Evolutionary conservation across 2,329 filamentous ascomycete genomes (phyloP).

Genomic region (Venturia oleaginea): DNA sequence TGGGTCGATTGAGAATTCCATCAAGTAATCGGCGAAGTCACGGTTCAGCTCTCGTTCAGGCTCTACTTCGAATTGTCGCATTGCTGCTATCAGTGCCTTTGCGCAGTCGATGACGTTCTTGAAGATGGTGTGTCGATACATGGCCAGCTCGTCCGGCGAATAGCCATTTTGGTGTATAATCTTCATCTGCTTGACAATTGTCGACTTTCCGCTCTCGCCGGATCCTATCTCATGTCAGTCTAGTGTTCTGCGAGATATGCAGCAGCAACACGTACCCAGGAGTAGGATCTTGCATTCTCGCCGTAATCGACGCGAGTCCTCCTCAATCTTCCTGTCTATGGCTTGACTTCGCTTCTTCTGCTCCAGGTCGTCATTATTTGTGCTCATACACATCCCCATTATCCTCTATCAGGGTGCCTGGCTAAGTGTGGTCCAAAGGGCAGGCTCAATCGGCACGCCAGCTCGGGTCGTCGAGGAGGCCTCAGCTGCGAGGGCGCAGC

Average conservation of each 20-base stretch:
- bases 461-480: constrained; percentile 3
- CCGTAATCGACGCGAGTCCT: constrained; percentile 84
- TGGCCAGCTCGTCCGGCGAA: constrained; percentile 81
- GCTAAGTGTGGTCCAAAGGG: constrained; percentile 1
- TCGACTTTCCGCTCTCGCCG: constrained; percentile 97
- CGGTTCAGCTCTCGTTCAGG: constrained; percentile 63
- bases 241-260: background rate
- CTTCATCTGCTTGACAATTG: constrained; percentile 99
- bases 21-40: constrained; percentile 67
- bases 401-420: background rate
- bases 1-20: constrained; percentile 82
- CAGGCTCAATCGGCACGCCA: background rate
- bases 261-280: constrained; percentile 60
- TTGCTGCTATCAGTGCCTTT: constrained; percentile 82
- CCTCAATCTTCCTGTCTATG: constrained; percentile 88
- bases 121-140: constrained; percentile 94
- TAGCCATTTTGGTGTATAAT: constrained; percentile 99
- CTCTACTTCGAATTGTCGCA: constrained; percentile 84
- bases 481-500: constrained; percentile 12
- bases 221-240: constrained; percentile 54
- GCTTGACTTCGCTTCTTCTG: constrained; percentile 94
- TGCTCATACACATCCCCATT: constrained; percentile 80
- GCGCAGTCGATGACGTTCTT: constrained; percentile 97
- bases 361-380: constrained; percentile 75
- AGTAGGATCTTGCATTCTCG: constrained; percentile 98